Evolutionary conservation across 148 eudicot species (phyloP), one percentile per base, ranked within the genome.

Genomic region (Camellia japonica): DNA sequence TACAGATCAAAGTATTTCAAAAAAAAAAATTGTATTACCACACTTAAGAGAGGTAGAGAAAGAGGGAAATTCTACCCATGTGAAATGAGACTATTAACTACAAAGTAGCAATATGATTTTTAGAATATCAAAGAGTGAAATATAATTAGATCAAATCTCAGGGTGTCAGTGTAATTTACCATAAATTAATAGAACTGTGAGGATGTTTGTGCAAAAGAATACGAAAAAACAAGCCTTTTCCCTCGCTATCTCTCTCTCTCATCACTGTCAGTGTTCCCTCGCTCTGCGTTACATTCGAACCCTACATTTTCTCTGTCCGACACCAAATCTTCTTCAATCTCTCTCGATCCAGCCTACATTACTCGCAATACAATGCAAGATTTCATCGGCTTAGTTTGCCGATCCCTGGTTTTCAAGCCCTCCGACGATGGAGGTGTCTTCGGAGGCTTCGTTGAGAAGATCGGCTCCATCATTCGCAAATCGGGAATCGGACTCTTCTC

Each of bases 381-480:
- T n/a, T 88, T 95, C 81, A 59, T 81, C 42, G 88, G 90, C 63
- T 90, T 89, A 56, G 89, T 90, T 46, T 90, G 91, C 16, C 86
- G 90, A 80, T 90, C 91, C 30, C 69, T 90, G 8, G 91, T 83
- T 15, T 90, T 90, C 82, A 92, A 88, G 30, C 73, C 92, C 20
- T 68, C 84, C n/a, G 88, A 78, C 23, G 86, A 82, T 78, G 89
- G 82, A 43, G 82, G 79, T 38, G 90, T 82, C 2, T 80, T 86
- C 56, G 88, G 92, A 10, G 91, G 92, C 23, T 83, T 93, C 41
- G 90, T 90, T 60, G 93, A 89, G 61, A 93, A 88, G 83, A 82
- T 93, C 70, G 92, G 91, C 4, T 85, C 93, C 13, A 91, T 91
- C 6, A 90, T 96, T 1, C 89, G 99, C 0, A 92, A 82, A 82